Base-by-base conservation (phyloP, 2,329 filamentous ascomycete genomes). In the Myriosclerotinia scirpicola region DNA sequence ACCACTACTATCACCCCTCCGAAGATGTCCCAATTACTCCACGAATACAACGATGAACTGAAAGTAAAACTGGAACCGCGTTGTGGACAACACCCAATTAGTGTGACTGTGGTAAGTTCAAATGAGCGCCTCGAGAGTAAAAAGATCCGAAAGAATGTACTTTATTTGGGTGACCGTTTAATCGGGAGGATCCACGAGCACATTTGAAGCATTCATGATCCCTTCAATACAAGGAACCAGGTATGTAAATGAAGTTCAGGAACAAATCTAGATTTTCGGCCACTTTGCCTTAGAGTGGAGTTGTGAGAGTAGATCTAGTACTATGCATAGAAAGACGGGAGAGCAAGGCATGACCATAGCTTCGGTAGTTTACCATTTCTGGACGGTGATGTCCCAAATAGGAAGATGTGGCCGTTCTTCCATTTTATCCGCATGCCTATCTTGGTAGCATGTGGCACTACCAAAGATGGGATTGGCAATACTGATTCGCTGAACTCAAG, bases 121-220 rank as follows among this genome's bases (percentile, higher is more conserved):
- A 50, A 48, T 22, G 42, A 60, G 22, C 56, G 20, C 20, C 56
- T 36, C 20, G 7, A 38, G n/a, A 50, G n/a, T 17, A 55, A 50
- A 15, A 22, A 36, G 30, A 38, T 14, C 44, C n/a, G 38, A 26
- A 48, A 50, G 44, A 50, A 50, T 50, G 58, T 20, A 50, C 48
- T 48, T 60, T 60, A 17, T 50, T 61, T 61, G 44, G n/a, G 44
- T 17, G 38, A 14, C 44, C n/a, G 20, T 60, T 60, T 12, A 15
- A 38, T 50, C 14, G 20, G n/a, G 14, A 22, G n/a, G 30, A 60
- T 20, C 42, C 30, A 61, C 30, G 44, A 8, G 14, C 14, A 50
- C 44, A 61, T 61, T 61, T 61, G 58, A 50, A 61, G 44, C n/a
- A 50, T 50, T 50, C 44, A 50, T 40, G 9, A 61, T 50, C 34